phyloP scores from a whole-genome alignment of 1,284 basidiomycete species.

The Paramarasmius palmivorus region DNA sequence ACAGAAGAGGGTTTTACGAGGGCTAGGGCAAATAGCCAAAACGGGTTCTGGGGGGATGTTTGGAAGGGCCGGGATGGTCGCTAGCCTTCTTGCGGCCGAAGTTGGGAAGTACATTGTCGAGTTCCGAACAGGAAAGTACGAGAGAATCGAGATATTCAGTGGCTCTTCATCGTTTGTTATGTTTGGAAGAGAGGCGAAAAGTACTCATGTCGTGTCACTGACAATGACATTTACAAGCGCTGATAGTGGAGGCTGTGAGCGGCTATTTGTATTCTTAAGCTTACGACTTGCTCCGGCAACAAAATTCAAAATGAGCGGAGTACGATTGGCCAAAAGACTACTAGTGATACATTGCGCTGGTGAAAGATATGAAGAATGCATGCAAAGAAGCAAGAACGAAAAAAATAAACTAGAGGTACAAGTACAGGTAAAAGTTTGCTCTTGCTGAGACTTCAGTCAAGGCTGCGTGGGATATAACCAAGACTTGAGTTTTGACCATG shows the following conservation, averaged over 20 bases:
- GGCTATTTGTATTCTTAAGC: too few relatives aligned
- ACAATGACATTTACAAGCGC: neutral
- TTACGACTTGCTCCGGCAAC: neutral
- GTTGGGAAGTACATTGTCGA: slow-evolving; percentile 80
- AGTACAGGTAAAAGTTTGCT: neutral
- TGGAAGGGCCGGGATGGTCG: slow-evolving; percentile 65
- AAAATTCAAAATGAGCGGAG: neutral
- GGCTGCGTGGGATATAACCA: slow-evolving; percentile 12
- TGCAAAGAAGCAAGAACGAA: slow-evolving; percentile 3
- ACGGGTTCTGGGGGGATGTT: slow-evolving; percentile 60
- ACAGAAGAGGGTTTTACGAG: slow-evolving; percentile 79
- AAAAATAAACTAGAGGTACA: slow-evolving; percentile 5
- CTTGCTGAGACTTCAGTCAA: slow-evolving; percentile 5
- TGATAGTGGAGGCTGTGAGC: too few relatives aligned
- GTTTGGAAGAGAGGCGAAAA: too few relatives aligned
- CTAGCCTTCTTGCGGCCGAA: slow-evolving; percentile 70
- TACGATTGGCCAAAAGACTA: neutral
- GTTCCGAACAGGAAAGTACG: slow-evolving; percentile 8
- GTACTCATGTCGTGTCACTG: neutral
- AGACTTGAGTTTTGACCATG: slow-evolving; percentile 14
- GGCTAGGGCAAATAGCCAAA: slow-evolving; percentile 62
- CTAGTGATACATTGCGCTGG: slow-evolving; percentile 11
- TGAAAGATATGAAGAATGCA: neutral
- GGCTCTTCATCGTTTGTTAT: too few relatives aligned
- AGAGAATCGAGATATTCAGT: neutral